Percentiles rank a stretch among this genome's conserved stretches.
Evolutionary conservation across 192 early-diverging fungal species (phyloP).

Genomic region (Phycomyces blakesleeanus): DNA sequence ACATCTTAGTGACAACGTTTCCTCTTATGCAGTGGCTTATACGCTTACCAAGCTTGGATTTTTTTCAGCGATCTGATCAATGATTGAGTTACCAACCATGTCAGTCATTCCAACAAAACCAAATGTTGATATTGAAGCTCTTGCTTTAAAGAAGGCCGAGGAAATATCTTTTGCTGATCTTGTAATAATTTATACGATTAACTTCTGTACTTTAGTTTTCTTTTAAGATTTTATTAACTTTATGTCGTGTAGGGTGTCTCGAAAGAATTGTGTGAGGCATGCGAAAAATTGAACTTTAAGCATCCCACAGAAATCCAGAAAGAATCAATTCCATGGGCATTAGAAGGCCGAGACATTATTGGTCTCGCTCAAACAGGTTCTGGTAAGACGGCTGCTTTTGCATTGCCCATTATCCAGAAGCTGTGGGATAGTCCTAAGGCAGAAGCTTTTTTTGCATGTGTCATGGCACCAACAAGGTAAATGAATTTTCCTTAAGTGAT

Average conservation of each 20-base stretch:
- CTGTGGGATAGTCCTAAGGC: conserved; percentile 86
- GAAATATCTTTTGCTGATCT: conserved; percentile 34
- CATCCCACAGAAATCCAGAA: conserved; percentile 89
- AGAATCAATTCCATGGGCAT: conserved; percentile 86
- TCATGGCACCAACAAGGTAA: conserved; percentile 93
- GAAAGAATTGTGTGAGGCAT: conserved; percentile 83
- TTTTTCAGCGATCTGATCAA: not conserved
- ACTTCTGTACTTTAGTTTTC: not conserved
- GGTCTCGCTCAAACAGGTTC: conserved; percentile 97
- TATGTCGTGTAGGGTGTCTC: conserved; percentile 66
- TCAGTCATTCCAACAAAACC: not conserved
- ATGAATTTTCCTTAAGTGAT: not conserved
- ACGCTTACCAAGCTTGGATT: not conserved
- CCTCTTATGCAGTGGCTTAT: conserved; percentile 1
- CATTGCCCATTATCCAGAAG: conserved; percentile 79
- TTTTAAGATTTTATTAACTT: not conserved
- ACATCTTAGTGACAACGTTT: not conserved
- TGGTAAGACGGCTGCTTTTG: conserved; percentile 86
- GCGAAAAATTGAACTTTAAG: conserved; percentile 84
- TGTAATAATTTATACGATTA: conserved; percentile 11
- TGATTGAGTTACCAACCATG: conserved; percentile 10
- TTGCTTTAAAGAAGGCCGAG: conserved; percentile 20
- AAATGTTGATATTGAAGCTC: conserved; percentile 20
- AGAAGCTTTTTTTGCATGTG: conserved; percentile 78
- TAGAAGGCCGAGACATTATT: conserved; percentile 91